Conservation (phyloP, 1,139 yeast genomes). For the Geotrichum bryndzae region DNA sequence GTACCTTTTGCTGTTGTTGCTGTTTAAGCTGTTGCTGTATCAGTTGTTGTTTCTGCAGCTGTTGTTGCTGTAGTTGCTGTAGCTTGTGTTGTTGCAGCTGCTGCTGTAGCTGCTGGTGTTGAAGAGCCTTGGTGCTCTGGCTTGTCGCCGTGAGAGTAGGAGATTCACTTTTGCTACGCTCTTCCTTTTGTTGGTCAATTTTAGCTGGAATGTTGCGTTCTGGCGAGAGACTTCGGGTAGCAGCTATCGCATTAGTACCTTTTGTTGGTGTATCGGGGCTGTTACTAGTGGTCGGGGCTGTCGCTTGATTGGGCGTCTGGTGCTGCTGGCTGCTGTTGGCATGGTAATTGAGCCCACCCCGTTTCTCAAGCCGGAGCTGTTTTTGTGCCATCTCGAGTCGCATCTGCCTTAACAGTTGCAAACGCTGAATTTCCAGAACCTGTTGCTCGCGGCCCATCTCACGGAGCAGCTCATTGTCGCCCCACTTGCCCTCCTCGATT, state of each 20-base stretch:
- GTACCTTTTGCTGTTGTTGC: background rate
- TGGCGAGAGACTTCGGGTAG: background rate
- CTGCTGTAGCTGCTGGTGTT: slow-evolving; percentile 24
- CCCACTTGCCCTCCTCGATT: slow-evolving; percentile 36
- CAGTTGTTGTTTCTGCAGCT: slow-evolving; percentile 2
- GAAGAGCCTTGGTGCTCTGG: slow-evolving; percentile 19
- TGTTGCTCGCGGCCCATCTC: slow-evolving; percentile 20
- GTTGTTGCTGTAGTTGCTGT: slow-evolving; percentile 23
- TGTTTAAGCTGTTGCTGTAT: slow-evolving; percentile 1
- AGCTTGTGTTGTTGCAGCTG: slow-evolving; percentile 22
- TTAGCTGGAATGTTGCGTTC: background rate
- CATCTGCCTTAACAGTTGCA: slow-evolving; percentile 5
- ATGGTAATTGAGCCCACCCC: background rate
- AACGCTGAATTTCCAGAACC: background rate
- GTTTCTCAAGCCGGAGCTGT: slow-evolving; percentile 7
- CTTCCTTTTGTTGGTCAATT: background rate
- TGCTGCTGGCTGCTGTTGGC: background rate
- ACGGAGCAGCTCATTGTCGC: slow-evolving; percentile 29
- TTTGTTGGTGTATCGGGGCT: background rate
- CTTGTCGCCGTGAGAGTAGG: background rate
- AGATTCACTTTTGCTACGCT: background rate
- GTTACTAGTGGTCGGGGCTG: background rate
- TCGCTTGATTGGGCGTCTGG: background rate
- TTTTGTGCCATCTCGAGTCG: slow-evolving; percentile 12
- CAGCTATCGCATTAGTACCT: background rate